Base-by-base conservation (phyloP, 2,329 filamentous ascomycete genomes). In the Fusarium tuaranense region DNA sequence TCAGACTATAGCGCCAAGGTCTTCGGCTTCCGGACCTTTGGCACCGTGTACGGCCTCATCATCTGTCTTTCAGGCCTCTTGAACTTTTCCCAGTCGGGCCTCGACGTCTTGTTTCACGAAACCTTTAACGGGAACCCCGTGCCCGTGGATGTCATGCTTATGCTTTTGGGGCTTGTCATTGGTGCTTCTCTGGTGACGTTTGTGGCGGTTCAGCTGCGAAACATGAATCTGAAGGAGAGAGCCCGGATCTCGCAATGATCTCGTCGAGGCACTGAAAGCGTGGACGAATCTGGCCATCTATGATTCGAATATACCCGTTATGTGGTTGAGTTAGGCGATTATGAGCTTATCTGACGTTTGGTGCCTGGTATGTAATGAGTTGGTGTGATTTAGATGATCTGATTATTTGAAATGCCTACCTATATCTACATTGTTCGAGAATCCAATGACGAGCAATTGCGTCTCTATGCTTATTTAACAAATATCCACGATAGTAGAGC, bases 1-100 rank as follows among this genome's bases (percentile, higher is more conserved):
- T 96, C 93, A 68, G 95, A 98, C 84, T 97, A 97, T 82, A 90
- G 91, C 22, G 95, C 94, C 70, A 97, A 97, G 84, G 95, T 98
- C 39, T 98, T 98, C 81, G 95, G 95, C 18, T 97, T 97, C 84
- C 89, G 92, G 70, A 97, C 95, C 0, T 98, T 98, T 77, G 95
- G 95, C 55, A 97, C 94, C 67, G 95, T 98, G n/a, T 98, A 98
- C 82, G 95, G 95, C 13, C 88, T 95, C 22, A 93, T 97, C 75
- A 97, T 98, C 76, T 97, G 94, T 82, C 84, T 97, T 2, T 92
- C 95, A 0, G 95, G 95, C 0, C 82, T 98, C 1, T 88, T 95
- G 79, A 97, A 97, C 83, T 95, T 98, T 79, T 90, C 90, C 1
- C 95, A 97, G 84, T 92, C 92, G 7, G 94, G 90, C 0, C 87